Percentiles rank a stretch among this genome's conserved stretches.
These are phyloP conservation scores for Colletotrichum aenigma DNA, from an alignment of 2,329 filamentous ascomycete genomes.

Conservation along the genomic window DNA sequence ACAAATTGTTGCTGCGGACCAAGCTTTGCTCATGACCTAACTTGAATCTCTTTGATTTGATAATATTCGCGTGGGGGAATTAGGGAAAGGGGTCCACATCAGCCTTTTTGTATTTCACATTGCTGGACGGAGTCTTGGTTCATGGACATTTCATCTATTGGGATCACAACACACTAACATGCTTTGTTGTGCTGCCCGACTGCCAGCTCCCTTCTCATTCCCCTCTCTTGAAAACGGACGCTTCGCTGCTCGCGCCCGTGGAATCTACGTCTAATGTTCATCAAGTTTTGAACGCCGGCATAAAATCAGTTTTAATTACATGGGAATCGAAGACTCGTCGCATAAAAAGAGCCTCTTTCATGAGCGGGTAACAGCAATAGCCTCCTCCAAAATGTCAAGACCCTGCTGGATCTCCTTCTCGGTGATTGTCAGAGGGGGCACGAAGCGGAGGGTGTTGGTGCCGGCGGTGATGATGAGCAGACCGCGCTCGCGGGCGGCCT, in stretches of 20 bases:
- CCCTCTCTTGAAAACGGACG: background rate
- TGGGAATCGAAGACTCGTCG: background rate
- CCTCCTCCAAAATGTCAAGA: conserved; percentile 75
- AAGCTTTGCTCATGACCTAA: too few species aligned
- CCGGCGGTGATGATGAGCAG: conserved; percentile 91
- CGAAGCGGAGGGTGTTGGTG: conserved; percentile 89
- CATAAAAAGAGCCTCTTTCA: background rate
- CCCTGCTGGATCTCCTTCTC: conserved; percentile 82
- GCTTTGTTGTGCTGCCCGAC: background rate
- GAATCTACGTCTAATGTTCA: conserved; percentile 10
- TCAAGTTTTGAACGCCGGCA: conserved; percentile 12
- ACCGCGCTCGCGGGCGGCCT: conserved; percentile 85
- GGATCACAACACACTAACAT: background rate
- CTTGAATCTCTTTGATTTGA: too few species aligned
- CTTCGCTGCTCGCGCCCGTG: background rate
- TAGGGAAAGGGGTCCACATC: too few species aligned
- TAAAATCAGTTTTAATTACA: conserved; percentile 4
- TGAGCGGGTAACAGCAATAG: conserved; percentile 52
- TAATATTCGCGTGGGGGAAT: too few species aligned
- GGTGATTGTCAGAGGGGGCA: conserved; percentile 83
- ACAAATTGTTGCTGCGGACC: too few species aligned
- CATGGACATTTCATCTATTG: background rate
- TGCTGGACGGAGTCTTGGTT: too few species aligned
- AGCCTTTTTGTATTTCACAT: too few species aligned
- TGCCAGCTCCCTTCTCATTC: background rate